These are phyloP conservation scores for Lolium multiflorum DNA, from an alignment of 176 grass and related monocot genomes.

Conservation along the genomic window DNA sequence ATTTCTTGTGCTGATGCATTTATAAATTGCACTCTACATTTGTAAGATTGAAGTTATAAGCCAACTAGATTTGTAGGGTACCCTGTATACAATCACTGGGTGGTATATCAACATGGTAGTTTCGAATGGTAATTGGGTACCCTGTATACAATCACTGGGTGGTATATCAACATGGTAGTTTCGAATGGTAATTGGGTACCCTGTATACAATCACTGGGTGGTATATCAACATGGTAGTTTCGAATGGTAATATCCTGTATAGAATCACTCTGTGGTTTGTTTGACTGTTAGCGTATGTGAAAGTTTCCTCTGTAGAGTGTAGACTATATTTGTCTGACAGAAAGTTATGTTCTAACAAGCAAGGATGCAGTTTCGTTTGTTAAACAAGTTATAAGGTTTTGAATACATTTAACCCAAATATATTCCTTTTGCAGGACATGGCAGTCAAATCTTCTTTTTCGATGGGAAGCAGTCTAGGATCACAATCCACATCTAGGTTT, in stretches of 20 bases:
- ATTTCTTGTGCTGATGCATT: constrained; percentile 24
- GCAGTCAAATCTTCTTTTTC: constrained; percentile 13
- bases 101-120: background rate
- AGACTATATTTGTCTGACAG: constrained; percentile 9
- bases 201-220: background rate
- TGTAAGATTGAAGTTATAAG: constrained; percentile 4
- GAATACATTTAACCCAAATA: constrained; percentile 20
- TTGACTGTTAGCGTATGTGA: background rate
- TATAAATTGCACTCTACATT: constrained; percentile 16
- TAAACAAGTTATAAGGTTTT: constrained; percentile 23
- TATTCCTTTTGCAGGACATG: constrained; percentile 50
- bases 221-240: constrained; percentile 1
- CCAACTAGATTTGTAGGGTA: background rate
- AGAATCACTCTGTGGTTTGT: constrained; percentile 6
- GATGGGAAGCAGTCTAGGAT: constrained; percentile 40
- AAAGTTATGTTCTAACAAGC: background rate
- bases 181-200: background rate
- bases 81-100: background rate
- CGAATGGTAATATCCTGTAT: background rate
- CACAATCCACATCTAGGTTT: constrained; percentile 51
- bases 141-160: background rate
- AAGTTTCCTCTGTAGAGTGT: background rate
- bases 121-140: background rate
- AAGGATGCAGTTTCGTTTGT: constrained; percentile 29
- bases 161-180: background rate